A percentile compares a stretch with the other conserved stretches of the same genome.
Conservation (phyloP, 108 stramenopile genomes). For the Tribonema minus region DNA sequence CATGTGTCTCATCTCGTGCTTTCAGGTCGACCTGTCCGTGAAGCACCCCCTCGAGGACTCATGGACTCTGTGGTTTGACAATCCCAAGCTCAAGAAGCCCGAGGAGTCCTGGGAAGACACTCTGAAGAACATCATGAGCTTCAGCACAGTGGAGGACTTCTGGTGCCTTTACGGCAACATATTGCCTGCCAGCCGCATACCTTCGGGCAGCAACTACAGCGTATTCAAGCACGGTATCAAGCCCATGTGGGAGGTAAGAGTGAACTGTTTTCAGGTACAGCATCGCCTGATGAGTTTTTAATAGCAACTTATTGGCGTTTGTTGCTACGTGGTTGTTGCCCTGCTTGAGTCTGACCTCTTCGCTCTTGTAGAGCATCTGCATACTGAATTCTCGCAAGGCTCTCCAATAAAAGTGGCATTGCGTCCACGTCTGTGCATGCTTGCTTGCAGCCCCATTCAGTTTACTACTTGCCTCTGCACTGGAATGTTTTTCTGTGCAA, state of each 20-base stretch:
- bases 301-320: no score
- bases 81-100: conserved; percentile 70
- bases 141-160: conserved; percentile 77
- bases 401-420: background rate
- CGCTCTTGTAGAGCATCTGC: no score
- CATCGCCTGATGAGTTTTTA: no score
- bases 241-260: conserved; percentile 85
- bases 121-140: conserved; percentile 72
- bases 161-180: conserved; percentile 88
- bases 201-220: conserved; percentile 73
- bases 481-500: background rate
- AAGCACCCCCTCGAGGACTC: background rate
- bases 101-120: conserved; percentile 80
- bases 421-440: no score
- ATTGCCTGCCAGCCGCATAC: conserved; percentile 63
- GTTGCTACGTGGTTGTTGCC: no score
- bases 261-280: no score
- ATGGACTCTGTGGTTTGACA: conserved; percentile 89
- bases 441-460: no score
- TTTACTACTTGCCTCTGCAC: no score
- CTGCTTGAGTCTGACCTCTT: no score
- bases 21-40: background rate
- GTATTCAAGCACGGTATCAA: conserved; percentile 78
- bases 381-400: no score
- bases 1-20: no score